Percentiles rank a stretch among this genome's conserved stretches.
phyloP scores from a whole-genome alignment of 352 stramenopile species.

The Pythium pyrilobum region DNA sequence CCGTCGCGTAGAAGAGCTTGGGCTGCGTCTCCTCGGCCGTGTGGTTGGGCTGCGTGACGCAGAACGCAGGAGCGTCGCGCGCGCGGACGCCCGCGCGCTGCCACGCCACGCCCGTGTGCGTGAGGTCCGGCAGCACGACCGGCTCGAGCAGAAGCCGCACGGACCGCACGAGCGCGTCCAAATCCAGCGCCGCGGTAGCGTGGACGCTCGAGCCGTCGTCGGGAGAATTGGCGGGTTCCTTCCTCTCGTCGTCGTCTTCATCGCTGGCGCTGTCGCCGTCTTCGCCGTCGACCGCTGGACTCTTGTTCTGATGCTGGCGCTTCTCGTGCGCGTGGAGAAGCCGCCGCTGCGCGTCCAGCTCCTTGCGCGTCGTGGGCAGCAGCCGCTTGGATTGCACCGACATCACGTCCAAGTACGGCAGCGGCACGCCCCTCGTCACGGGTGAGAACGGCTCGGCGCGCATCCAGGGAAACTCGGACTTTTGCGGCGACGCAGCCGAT shows the following conservation, averaged over 20 bases:
- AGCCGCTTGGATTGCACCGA: conserved; percentile 56
- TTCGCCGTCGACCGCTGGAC: not conserved
- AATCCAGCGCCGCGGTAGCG: conserved; percentile 1
- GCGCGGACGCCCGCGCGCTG: not conserved
- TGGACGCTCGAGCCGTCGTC: not conserved
- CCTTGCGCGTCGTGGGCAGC: conserved; percentile 26
- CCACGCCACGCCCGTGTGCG: conserved; percentile 43
- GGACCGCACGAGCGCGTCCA: conserved; percentile 29
- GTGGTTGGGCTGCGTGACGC: conserved; percentile 27
- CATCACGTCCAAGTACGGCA: conserved; percentile 62
- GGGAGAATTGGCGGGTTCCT: not conserved
- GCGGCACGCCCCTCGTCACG: conserved; percentile 12
- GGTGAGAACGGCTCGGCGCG: conserved; percentile 14
- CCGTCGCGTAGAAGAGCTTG: conserved; percentile 66
- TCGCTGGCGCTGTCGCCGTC: not conserved
- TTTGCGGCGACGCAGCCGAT: not conserved
- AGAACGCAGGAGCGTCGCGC: not conserved
- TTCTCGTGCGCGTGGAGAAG: not conserved
- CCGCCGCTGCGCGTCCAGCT: conserved; percentile 25
- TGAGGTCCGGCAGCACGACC: conserved; percentile 51
- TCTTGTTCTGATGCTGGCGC: not conserved
- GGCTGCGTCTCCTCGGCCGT: conserved; percentile 31
- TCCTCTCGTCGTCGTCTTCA: not conserved
- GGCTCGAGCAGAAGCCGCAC: conserved; percentile 52
- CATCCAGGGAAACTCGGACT: not conserved